A percentile compares a stretch with the other conserved stretches of the same genome.
These are phyloP conservation scores for Apophysomyces sp. DNA, from an alignment of 371 early-diverging fungal genomes.

Conservation along the genomic window DNA sequence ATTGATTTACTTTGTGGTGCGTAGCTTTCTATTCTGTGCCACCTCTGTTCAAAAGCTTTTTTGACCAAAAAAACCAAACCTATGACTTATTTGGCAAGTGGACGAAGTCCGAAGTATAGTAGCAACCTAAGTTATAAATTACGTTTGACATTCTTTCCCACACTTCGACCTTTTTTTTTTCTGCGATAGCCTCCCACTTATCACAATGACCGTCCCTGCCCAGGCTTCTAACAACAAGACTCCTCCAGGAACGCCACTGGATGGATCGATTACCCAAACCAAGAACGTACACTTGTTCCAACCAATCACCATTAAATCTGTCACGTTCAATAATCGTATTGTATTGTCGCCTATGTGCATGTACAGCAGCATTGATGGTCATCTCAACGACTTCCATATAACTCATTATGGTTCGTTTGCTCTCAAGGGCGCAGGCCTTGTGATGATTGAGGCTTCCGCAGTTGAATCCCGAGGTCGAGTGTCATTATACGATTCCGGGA, in stretches of 20 bases:
- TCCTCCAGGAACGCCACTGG: neutral
- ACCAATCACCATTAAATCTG: slow-evolving; percentile 58
- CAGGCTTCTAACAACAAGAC: neutral
- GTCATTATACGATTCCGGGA: slow-evolving; percentile 66
- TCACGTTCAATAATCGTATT: slow-evolving; percentile 71
- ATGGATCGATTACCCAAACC: neutral
- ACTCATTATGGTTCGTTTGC: slow-evolving; percentile 70
- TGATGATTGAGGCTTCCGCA: slow-evolving; percentile 77
- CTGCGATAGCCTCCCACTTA: no score
- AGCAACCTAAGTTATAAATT: no score
- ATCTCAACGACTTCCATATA: slow-evolving; percentile 45
- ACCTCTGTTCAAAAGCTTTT: no score
- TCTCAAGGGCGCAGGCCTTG: slow-evolving; percentile 65
- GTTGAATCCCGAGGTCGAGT: slow-evolving; percentile 74
- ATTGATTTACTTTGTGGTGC: no score
- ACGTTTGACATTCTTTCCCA: no score
- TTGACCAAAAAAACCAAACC: no score
- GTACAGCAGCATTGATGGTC: slow-evolving; percentile 18
- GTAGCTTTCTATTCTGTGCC: no score
- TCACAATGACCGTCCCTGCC: neutral
- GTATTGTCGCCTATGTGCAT: slow-evolving; percentile 81
- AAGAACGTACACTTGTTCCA: slow-evolving; percentile 49
- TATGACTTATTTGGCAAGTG: no score
- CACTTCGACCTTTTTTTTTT: no score
- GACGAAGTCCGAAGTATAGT: no score